Evolutionary conservation across 805 yeast genomes (phyloP), one percentile per base, ranked within the genome.

Genomic region (Teunomyces panamensis): DNA sequence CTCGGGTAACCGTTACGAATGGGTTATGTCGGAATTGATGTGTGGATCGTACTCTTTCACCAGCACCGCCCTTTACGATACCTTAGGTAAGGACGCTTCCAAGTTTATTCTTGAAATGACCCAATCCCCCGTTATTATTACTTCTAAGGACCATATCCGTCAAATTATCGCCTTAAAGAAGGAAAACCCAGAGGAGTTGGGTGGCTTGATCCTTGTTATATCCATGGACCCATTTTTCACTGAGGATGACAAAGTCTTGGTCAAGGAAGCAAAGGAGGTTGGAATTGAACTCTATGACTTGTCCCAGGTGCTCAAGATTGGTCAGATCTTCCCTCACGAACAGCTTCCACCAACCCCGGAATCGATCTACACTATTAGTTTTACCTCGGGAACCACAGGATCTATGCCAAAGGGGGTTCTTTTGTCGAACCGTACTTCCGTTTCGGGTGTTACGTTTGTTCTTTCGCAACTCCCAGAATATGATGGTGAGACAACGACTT

Each of bases 231-330:
- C 70, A 11, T 61, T 80, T 45, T 49, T 53, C 3, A 52, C 64
- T 1, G 58, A 60, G 3, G 76, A 75, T 42, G 56, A 61, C 20
- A 85, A 85, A 60, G 89, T 80, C 63, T 74, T 89, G 45, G 97
- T 54, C 13, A 43, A 41, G n/a, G n/a, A 36, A 14, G 64, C 65
- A 4, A 48, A 52, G 13, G 47, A 30, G 2, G 39, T 47, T 32
- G 42, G 48, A 9, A 51, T 62, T 20, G 57, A 52, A 34, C 54
- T 62, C 42, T 58, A 51, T 26, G 63, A 60, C 46, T 43, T 57
- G 44, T 39, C 45, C 42, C 67, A 61, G 51, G 58, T 56, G n/a
- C 14, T 49, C 13, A 56, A 54, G 27, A 49, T 59, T 13, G 65
- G 65, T 10, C 42, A 50, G 43, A 39, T 59, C 9, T 60, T 60